Percentiles rank a stretch among this genome's conserved stretches.
These are phyloP conservation scores for Aaosphaeria arxii DNA, from an alignment of 2,329 filamentous ascomycete species.

Conservation along the genomic window DNA sequence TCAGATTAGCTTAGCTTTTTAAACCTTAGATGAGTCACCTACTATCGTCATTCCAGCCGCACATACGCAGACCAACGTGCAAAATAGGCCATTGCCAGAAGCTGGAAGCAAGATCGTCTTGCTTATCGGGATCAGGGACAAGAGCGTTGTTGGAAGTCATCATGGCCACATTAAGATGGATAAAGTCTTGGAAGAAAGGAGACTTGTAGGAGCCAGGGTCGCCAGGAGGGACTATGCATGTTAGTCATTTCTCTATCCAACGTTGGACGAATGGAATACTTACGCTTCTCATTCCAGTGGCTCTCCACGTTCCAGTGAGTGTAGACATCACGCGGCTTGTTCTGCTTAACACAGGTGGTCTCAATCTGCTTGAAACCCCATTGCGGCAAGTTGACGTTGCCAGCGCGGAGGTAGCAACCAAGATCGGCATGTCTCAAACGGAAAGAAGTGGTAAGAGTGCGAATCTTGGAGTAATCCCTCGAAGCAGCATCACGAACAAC, in stretches of 20 bases:
- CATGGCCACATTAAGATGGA: slow-evolving; percentile 98
- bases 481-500: slow-evolving; percentile 88
- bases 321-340: slow-evolving; percentile 88
- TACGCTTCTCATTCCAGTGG: slow-evolving; percentile 89
- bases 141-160: slow-evolving; percentile 99
- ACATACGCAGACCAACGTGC: slow-evolving; percentile 95
- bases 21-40: slow-evolving; percentile 11
- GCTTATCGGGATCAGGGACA: slow-evolving; percentile 96
- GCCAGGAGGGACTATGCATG: slow-evolving; percentile 70
- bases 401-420: slow-evolving; percentile 90
- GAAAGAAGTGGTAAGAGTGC: slow-evolving; percentile 92
- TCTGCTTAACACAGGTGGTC: slow-evolving; percentile 89
- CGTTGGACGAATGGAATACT: slow-evolving; percentile 39
- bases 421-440: slow-evolving; percentile 77
- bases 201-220: slow-evolving; percentile 93
- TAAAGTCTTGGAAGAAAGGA: slow-evolving; percentile 95
- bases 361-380: slow-evolving; percentile 99
- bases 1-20: slow-evolving; percentile 10
- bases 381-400: slow-evolving; percentile 93
- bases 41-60: slow-evolving; percentile 89
- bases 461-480: slow-evolving; percentile 76
- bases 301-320: slow-evolving; percentile 99
- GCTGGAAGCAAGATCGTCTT: slow-evolving; percentile 92
- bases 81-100: slow-evolving; percentile 99
- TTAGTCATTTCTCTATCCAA: slow-evolving; percentile 21